Evolutionary conservation across 495 filamentous ascomycete genomes (phyloP), one percentile per base, ranked within the genome.

Genomic region (Wilcoxina mikolae): DNA sequence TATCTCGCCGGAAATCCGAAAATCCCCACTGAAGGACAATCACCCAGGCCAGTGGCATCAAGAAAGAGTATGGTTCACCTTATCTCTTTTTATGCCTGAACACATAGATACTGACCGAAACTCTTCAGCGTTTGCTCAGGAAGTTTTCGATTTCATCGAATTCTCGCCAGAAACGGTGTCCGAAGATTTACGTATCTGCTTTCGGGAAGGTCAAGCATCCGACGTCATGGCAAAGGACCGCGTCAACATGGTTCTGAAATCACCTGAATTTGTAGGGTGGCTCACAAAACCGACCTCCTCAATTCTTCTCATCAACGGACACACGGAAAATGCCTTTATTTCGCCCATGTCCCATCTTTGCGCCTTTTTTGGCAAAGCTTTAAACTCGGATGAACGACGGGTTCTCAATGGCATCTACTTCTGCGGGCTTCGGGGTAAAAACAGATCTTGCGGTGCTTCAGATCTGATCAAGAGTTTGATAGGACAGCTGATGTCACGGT

Each of bases 261-360:
- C 51, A 18, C 28, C 15, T 20, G 51, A 53, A 22, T 42, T 53
- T 18, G 9, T 25, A 29, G 31, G 9, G 18, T 53, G 51, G 51
- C 51, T 53, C 17, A 3, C 28, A 28, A 51, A 31, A 28, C 5
- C 47, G 22, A 51, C 47, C 12, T 51, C 33, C 4, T 10, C 33
- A 42, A 28, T 26, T 12, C 33, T 53, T 12, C 51, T 53, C 20
- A 53, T 39, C 31, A 53, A 53, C 31, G 51, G 33, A 11, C 17
- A 38, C 12, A 20, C 51, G 31, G 28, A 38, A 10, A 10, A 12
- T 41, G 23, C 17, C 10, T 53, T 42, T 26, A 53, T 53, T 15
- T 53, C 51, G 23, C 51, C 51, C 5, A 53, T 53, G 51, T 53
- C 51, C 17, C 51, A 53, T 29, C 51, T 53, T 10, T 38, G 51